These are phyloP conservation scores for Sclerotinia glacialis DNA, from an alignment of 2,329 filamentous ascomycete species.

Conservation along the genomic window DNA sequence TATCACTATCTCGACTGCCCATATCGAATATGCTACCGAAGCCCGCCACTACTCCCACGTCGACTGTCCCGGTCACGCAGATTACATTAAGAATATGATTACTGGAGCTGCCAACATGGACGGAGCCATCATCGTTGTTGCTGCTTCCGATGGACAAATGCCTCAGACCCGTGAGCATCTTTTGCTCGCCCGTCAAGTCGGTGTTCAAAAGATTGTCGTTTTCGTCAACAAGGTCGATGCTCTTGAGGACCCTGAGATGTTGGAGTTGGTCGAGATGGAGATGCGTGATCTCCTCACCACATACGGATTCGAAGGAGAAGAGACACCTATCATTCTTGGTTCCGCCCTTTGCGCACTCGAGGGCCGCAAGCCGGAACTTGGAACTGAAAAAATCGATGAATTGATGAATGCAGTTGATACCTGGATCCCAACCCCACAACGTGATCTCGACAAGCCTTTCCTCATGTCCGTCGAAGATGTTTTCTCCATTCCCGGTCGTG, in stretches of 20 bases:
- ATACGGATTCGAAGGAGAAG: constrained; percentile 97
- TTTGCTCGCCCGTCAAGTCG: constrained; percentile 94
- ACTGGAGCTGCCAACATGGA: constrained; percentile 99
- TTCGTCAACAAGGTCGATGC: constrained; percentile 99
- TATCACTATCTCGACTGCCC: constrained; percentile 98
- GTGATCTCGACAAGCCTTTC: constrained; percentile 97
- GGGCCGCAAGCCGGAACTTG: constrained; percentile 81
- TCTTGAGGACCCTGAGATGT: constrained; percentile 96
- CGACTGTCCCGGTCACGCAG: constrained; percentile 98
- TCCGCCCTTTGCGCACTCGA: constrained; percentile 95
- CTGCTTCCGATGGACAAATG: constrained; percentile 98
- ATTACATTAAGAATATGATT: constrained; percentile 99
- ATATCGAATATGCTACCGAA: constrained; percentile 97
- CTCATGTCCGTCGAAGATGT: constrained; percentile 96
- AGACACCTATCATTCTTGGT: constrained; percentile 95
- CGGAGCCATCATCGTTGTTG: constrained; percentile 96
- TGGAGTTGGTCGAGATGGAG: constrained; percentile 99
- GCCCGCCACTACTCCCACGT: constrained; percentile 97
- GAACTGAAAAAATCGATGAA: constrained; percentile 82
- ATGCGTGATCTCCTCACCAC: constrained; percentile 93
- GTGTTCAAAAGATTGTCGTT: constrained; percentile 96
- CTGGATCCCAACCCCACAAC: constrained; percentile 94
- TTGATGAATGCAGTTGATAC: constrained; percentile 84
- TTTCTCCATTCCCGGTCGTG: constrained; percentile 87
- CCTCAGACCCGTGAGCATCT: constrained; percentile 98